phyloP scores from a whole-genome alignment of 2,329 filamentous ascomycete genomes.

The Chrysoporthe cubensis region DNA sequence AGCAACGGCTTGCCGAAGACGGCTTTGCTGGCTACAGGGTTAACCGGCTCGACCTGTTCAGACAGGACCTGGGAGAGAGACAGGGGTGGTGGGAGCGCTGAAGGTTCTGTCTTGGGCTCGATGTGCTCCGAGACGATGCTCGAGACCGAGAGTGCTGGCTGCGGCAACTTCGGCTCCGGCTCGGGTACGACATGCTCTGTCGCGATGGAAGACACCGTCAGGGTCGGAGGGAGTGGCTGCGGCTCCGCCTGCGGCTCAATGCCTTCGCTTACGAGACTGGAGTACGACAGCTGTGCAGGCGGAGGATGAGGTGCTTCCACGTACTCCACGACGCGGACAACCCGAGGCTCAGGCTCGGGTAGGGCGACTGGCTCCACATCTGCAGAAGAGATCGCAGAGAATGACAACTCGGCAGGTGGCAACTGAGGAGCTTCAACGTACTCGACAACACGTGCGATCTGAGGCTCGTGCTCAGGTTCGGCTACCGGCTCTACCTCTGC shows the following conservation, averaged over 20 bases:
- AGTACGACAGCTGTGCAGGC: conserved; percentile 38
- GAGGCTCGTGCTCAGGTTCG: conserved; percentile 28
- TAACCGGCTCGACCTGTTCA: conserved; percentile 40
- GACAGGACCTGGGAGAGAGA: conserved; percentile 40
- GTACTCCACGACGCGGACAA: conserved; percentile 30
- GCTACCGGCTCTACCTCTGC: conserved; percentile 31
- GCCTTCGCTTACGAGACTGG: conserved; percentile 39
- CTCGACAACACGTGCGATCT: conserved; percentile 25
- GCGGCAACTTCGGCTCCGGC: conserved; percentile 34
- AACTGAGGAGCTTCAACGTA: conserved; percentile 27
- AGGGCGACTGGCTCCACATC: conserved; percentile 33
- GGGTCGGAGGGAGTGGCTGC: conserved; percentile 30
- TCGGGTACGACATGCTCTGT: conserved; percentile 35
- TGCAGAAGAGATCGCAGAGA: conserved; percentile 29
- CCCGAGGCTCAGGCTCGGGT: conserved; percentile 30
- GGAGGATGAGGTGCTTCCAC: conserved; percentile 27
- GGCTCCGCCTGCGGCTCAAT: conserved; percentile 41
- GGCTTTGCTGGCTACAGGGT: conserved; percentile 32
- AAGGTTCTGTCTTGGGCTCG: conserved; percentile 36
- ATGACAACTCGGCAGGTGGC: conserved; percentile 33
- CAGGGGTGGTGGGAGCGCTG: conserved; percentile 30
- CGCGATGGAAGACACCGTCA: conserved; percentile 30
- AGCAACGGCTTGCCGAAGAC: conserved; percentile 27
- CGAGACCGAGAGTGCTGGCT: conserved; percentile 37
- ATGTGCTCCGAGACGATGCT: conserved; percentile 38